Evolutionary conservation across 805 yeast genomes (phyloP).

Genomic region (Yamadazyma kitorensis): DNA sequence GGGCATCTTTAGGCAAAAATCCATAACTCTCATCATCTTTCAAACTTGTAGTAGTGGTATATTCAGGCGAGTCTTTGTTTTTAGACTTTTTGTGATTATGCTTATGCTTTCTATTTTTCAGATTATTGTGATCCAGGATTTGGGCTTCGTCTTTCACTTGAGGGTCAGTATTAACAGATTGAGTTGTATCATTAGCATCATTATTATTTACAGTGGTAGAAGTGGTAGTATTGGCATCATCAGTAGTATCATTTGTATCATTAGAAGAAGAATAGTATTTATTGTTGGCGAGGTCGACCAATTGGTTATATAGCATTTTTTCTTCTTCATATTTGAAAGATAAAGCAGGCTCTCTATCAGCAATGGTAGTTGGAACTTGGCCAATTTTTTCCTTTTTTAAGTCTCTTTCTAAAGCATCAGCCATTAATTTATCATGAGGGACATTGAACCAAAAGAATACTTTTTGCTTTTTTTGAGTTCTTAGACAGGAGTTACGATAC

Average conservation of each 20-base stretch:
- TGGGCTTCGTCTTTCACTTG: background rate
- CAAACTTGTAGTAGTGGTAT: slow-evolving; percentile 9
- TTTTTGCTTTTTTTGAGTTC: slow-evolving; percentile 96
- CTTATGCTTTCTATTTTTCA: background rate
- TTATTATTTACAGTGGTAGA: slow-evolving; percentile 4
- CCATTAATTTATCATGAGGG: slow-evolving; percentile 86
- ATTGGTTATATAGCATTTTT: slow-evolving; percentile 52
- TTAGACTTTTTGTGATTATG: background rate
- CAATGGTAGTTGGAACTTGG: slow-evolving; percentile 68
- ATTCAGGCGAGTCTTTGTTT: slow-evolving; percentile 10
- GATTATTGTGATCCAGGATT: background rate
- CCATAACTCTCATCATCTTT: slow-evolving; percentile 16
- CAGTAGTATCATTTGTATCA: slow-evolving; percentile 9
- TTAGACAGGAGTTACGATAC: slow-evolving; percentile 79
- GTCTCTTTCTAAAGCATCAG: slow-evolving; percentile 92
- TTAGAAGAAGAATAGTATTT: slow-evolving; percentile 26
- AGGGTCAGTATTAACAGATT: background rate
- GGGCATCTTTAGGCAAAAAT: slow-evolving; percentile 19
- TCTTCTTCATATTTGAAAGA: slow-evolving; percentile 66
- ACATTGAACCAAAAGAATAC: slow-evolving; percentile 97
- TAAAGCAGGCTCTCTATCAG: slow-evolving; percentile 74
- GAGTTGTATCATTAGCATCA: background rate
- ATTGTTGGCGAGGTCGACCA: slow-evolving; percentile 34
- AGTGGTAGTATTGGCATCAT: slow-evolving; percentile 5
- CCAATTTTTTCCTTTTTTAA: slow-evolving; percentile 67